phyloP scores from a whole-genome alignment of 163 green algal species.

The Scenedesmus sp. region DNA sequence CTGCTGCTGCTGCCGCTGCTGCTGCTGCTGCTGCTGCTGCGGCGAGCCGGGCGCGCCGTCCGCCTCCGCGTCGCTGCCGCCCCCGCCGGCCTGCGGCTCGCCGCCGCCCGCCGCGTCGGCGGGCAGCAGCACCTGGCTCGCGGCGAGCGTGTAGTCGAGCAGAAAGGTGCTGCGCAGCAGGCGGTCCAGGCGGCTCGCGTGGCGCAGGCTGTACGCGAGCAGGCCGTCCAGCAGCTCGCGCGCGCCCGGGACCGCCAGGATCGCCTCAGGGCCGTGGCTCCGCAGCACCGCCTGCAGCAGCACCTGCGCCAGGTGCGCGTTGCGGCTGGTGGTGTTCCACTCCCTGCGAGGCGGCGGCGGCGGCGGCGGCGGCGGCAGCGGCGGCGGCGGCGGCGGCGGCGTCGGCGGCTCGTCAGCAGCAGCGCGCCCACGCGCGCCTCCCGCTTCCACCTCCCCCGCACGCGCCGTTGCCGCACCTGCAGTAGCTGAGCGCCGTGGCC shows the following conservation, averaged over 20 bases:
- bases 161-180: conserved; percentile 84
- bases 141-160: conserved; percentile 88
- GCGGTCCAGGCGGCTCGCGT: conserved; percentile 73
- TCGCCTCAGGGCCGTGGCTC: conserved; percentile 54
- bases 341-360: conserved; percentile 59
- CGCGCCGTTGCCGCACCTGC: conserved; percentile 41
- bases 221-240: conserved; percentile 77
- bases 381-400: not conserved
- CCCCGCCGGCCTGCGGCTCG: too few species aligned
- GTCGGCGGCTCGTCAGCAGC: too few species aligned
- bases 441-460: too few species aligned
- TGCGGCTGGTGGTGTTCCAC: conserved; percentile 91
- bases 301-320: conserved; percentile 78
- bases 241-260: conserved; percentile 60
- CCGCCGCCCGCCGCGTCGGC: too few species aligned
- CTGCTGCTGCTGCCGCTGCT: conserved; percentile 23
- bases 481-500: conserved; percentile 66
- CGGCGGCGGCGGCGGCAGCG: conserved; percentile 58
- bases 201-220: conserved; percentile 85
- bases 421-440: too few species aligned
- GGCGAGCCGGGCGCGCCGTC: not conserved
- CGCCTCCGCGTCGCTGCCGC: not conserved
- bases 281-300: conserved; percentile 73
- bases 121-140: conserved; percentile 76
- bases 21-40: conserved; percentile 27